Base-by-base conservation (phyloP, 1,284 basidiomycete species). In the Ustilago sp. region DNA sequence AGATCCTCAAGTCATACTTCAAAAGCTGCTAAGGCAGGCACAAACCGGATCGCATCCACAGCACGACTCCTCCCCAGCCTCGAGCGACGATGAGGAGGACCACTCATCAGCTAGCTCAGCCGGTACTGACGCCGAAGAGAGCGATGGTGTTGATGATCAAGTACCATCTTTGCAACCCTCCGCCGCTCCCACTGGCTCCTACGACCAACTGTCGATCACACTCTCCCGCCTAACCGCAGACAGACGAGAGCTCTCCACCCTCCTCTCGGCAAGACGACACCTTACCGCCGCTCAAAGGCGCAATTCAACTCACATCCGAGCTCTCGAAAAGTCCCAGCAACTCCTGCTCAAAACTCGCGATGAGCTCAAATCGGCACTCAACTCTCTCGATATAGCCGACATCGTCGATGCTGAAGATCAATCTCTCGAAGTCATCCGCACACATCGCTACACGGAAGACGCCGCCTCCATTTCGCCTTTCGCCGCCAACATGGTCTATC, bases 341-440 rank as follows among this genome's bases (percentile, higher is more conserved):
- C 38, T 62, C 1, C 65, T 72, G 9, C 12, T 38, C n/a, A 67
- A 60, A 66, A 59, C 65, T 4, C 58, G 59, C 19, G 55, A 64
- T 8, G 74, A 76, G 45, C 74, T 76, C 65, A 64, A 68, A n/a
- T 56, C 65, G 0, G 56, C 65, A 17, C 69, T 77, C 23, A 15
- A 35, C 43, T 72, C 69, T 35, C 69, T 77, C 50, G 69, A 77
- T 17, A 28, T 60, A 3, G 74, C 74, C 52, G 74, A 77, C 59
- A 54, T 77, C 13, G 55, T 67, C 51, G 74, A 77, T 53, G 69
- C 69, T 32, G 74, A 77, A 48, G 74, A 77, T 32, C 69, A 69
- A 36, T 69, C 74, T 4, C 69, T 73, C 63, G 74, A 77, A 43
- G 69, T 64, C 19, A 67, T 77, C 32, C 74, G 69, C n/a, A 31